phyloP scores from a whole-genome alignment of 2,329 filamentous ascomycete genomes.

The Sporothrix euskadiensis region DNA sequence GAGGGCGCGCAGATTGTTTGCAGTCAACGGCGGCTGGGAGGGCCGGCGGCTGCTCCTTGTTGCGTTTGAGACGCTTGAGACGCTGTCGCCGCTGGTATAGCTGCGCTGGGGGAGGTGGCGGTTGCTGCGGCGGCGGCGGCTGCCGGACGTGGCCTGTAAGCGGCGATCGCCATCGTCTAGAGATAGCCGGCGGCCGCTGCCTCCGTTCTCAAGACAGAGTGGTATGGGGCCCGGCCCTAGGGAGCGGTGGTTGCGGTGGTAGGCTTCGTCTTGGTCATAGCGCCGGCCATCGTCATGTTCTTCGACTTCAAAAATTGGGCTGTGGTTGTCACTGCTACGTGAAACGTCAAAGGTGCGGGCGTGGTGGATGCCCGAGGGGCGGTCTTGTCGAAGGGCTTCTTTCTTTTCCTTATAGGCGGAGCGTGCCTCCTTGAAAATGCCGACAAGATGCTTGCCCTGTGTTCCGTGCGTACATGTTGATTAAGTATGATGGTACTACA shows the following conservation, averaged over 20 bases:
- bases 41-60: slow-evolving; percentile 31
- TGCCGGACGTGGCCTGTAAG: slow-evolving; percentile 41
- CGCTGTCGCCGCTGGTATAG: slow-evolving; percentile 38
- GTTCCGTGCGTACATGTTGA: background rate
- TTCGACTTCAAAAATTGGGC: slow-evolving; percentile 35
- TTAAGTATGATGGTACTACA: background rate
- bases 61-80: slow-evolving; percentile 39
- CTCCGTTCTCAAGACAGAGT: slow-evolving; percentile 34
- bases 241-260: slow-evolving; percentile 23
- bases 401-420: slow-evolving; percentile 86
- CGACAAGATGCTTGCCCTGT: slow-evolving; percentile 87
- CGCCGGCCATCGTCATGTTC: slow-evolving; percentile 36
- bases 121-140: slow-evolving; percentile 44
- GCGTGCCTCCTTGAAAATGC: slow-evolving; percentile 89
- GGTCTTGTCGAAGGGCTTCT: slow-evolving; percentile 71
- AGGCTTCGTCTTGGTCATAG: slow-evolving; percentile 33
- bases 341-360: slow-evolving; percentile 57
- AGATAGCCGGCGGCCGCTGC: slow-evolving; percentile 34
- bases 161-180: slow-evolving; percentile 37
- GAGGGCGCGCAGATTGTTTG: slow-evolving; percentile 54
- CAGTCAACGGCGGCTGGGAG: slow-evolving; percentile 50
- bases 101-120: slow-evolving; percentile 39
- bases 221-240: slow-evolving; percentile 30
- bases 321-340: slow-evolving; percentile 37
- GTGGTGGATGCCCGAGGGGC: slow-evolving; percentile 51